Evolutionary conservation across 805 yeast genomes (phyloP).

Genomic region (Monosporozyma aquatica): DNA sequence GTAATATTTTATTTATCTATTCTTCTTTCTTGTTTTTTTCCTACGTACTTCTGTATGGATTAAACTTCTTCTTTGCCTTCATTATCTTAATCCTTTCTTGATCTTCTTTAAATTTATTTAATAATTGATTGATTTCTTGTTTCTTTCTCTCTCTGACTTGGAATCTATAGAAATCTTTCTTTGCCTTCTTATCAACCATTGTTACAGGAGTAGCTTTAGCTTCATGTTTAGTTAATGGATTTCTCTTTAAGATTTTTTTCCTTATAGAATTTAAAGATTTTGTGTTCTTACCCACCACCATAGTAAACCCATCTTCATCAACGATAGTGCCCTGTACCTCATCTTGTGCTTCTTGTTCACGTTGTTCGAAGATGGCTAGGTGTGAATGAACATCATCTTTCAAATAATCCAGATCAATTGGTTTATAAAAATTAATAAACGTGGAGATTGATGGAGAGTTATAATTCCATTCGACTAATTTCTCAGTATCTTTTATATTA

Average conservation of each 20-base stretch:
- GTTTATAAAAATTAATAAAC: constrained; percentile 35
- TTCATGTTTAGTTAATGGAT: constrained; percentile 28
- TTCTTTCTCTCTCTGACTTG: constrained; percentile 92
- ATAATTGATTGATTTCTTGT: constrained; percentile 79
- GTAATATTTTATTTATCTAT: no score
- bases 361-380: constrained; percentile 56
- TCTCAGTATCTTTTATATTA: constrained; percentile 33
- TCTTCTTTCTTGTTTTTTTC: neutral
- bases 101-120: constrained; percentile 79
- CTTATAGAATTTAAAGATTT: constrained; percentile 48
- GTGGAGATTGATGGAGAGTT: constrained; percentile 32
- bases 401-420: constrained; percentile 42
- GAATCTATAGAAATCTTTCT: constrained; percentile 89
- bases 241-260: constrained; percentile 27
- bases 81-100: constrained; percentile 74
- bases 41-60: constrained; percentile 52
- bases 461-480: constrained; percentile 31
- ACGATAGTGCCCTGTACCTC: constrained; percentile 51
- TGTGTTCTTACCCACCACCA: constrained; percentile 80
- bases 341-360: constrained; percentile 55
- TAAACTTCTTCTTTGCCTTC: constrained; percentile 74
- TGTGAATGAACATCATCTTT: constrained; percentile 50
- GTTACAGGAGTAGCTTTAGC: constrained; percentile 15
- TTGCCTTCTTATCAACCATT: constrained; percentile 57
- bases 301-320: constrained; percentile 90